Conservation (phyloP, 1,139 yeast species). For the Neolecta irregularis region DNA sequence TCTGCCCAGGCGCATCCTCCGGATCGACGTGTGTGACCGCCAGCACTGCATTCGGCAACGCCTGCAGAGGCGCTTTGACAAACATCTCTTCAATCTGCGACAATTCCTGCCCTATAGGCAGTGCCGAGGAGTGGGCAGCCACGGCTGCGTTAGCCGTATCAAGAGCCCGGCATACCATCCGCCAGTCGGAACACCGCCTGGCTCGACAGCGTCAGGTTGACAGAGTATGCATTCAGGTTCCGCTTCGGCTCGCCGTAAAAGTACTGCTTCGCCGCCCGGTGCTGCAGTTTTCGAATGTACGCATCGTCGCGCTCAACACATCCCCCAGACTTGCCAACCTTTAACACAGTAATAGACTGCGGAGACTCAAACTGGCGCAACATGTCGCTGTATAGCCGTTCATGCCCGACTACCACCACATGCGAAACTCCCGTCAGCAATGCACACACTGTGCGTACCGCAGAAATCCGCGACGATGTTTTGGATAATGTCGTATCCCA, state of each 20-base stretch:
- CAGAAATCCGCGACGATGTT: conserved; percentile 48
- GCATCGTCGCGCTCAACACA: conserved; percentile 59
- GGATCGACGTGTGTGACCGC: conserved; percentile 55
- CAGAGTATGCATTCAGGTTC: conserved; percentile 62
- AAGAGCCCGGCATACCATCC: conserved; percentile 19
- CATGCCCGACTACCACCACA: conserved; percentile 31
- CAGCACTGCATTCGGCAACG: conserved; percentile 56
- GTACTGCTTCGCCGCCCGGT: conserved; percentile 65
- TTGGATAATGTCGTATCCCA: conserved; percentile 35
- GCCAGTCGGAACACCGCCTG: conserved; percentile 38
- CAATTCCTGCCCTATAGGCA: conserved; percentile 28
- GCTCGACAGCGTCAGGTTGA: conserved; percentile 38
- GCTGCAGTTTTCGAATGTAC: conserved; percentile 54
- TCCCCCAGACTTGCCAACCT: conserved; percentile 59
- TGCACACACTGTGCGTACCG: conserved; percentile 24
- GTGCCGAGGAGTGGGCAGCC: conserved; percentile 24
- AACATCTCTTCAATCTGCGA: conserved; percentile 28
- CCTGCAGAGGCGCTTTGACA: conserved; percentile 44
- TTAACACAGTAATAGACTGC: conserved; percentile 34
- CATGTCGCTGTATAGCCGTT: conserved; percentile 48
- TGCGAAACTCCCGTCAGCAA: no score
- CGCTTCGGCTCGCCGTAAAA: conserved; percentile 64
- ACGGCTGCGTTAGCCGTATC: conserved; percentile 10
- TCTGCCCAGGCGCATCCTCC: conserved; percentile 35
- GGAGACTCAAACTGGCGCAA: conserved; percentile 37